These are phyloP conservation scores for Silene vulgaris DNA, from an alignment of 179 eudicot genomes.

Conservation along the genomic window DNA sequence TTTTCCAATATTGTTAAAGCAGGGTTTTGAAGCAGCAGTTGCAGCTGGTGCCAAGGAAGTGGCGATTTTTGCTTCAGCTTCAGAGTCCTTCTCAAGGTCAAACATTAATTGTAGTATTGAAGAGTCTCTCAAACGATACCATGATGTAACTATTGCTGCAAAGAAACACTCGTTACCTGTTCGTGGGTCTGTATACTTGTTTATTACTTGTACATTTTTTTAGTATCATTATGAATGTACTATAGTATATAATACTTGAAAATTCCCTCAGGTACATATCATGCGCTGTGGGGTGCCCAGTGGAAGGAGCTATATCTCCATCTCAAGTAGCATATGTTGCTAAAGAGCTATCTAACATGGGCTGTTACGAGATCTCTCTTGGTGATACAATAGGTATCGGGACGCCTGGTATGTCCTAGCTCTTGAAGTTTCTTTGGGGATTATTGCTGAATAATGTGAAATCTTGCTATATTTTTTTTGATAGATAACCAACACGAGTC, in stretches of 20 bases:
- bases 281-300: slow-evolving; percentile 90
- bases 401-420: slow-evolving; percentile 61
- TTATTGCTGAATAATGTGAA: background rate
- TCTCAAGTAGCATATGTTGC: slow-evolving; percentile 89
- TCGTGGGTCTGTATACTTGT: slow-evolving; percentile 63
- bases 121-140: slow-evolving; percentile 79
- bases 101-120: slow-evolving; percentile 87
- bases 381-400: slow-evolving; percentile 96
- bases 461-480: background rate
- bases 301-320: slow-evolving; percentile 86
- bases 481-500: background rate
- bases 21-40: slow-evolving; percentile 97
- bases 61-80: slow-evolving; percentile 93
- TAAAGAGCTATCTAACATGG: slow-evolving; percentile 71
- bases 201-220: background rate
- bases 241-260: slow-evolving; percentile 5
- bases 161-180: slow-evolving; percentile 59
- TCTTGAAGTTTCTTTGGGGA: background rate
- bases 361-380: slow-evolving; percentile 87
- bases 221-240: background rate
- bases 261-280: slow-evolving; percentile 49
- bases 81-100: slow-evolving; percentile 86
- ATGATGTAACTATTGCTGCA: slow-evolving; percentile 63
- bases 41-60: slow-evolving; percentile 94
- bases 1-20: slow-evolving; percentile 6